Evolutionary conservation across 2,329 filamentous ascomycete genomes (phyloP), one percentile per base, ranked within the genome.

Genomic region (Ophiostoma angusticollis): DNA sequence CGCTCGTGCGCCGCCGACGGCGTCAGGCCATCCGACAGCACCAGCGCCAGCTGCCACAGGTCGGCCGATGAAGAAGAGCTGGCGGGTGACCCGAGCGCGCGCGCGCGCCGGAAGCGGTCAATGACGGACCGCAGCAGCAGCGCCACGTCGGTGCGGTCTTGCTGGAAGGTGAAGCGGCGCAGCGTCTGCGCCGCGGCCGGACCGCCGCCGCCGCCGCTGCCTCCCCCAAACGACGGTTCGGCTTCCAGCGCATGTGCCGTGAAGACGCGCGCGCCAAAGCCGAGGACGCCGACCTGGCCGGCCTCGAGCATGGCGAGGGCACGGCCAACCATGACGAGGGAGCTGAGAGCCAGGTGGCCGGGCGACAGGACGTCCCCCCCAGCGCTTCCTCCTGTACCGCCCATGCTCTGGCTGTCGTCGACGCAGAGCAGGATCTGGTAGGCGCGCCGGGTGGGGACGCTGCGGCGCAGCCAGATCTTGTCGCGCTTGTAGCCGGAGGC

Each of bases 401-500:
- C 79, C 91, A 99, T 99, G 44, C 79, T 86, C 58, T 83, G 84
- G 52, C 81, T 89, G 64, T 98, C 91, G 58, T 99, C 91, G 27
- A 99, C 85, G 28, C 91, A 93, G 35, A 99, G 80, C 65, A 98
- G 78, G 58, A 98, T 93, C 60, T 99, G 93, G 62, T 98, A 98
- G 41, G 80, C 81, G 29, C 93, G 81, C 62, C 96, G 96, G 27
- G 80, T 89, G 1, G 93, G 93, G 35, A 94, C 78, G 24, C 77
- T 80, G 40, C 93, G 78, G 12, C 93, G 82, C 80, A 98, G 93
- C 91, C 91, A 99, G 61, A 99, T 99, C 69, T 98, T 98, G 72
- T 99, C 91, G 44, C 91, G 84, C 68, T 95, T 96, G 71, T 95
- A 98, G 55, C 83, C 80, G 0, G 87, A 96, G 1, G 93, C 91